Conservation (phyloP, 345 rosid species). For the Gossypium raimondii region DNA sequence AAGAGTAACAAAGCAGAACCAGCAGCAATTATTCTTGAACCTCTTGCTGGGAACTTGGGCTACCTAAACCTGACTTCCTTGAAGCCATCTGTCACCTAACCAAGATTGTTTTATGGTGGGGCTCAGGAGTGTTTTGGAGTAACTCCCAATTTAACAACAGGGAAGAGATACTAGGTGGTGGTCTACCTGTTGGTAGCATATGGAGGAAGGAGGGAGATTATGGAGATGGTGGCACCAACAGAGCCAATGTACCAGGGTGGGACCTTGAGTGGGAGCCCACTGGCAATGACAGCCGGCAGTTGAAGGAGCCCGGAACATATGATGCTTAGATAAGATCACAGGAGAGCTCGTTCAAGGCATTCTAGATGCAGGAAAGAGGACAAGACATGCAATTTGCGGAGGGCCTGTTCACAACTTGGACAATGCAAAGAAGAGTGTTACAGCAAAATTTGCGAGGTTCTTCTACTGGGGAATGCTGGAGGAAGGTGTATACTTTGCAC, state of each 20-base stretch:
- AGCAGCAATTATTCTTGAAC: slow-evolving; percentile 80
- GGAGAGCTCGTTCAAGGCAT: slow-evolving; percentile 65
- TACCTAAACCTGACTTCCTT: slow-evolving; percentile 72
- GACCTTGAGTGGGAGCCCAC: slow-evolving; percentile 88
- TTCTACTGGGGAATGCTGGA: slow-evolving; percentile 74
- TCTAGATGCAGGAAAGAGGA: slow-evolving; percentile 68
- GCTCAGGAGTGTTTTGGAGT: slow-evolving; percentile 82
- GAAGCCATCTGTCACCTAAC: slow-evolving; percentile 48
- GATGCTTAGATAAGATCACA: slow-evolving; percentile 69
- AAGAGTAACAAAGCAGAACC: slow-evolving; percentile 64
- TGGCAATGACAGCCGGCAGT: slow-evolving; percentile 94
- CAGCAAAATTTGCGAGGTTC: slow-evolving; percentile 74
- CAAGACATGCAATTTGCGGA: slow-evolving; percentile 85
- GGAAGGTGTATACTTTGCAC: slow-evolving; percentile 95
- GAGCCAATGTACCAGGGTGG: slow-evolving; percentile 99
- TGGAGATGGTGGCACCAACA: slow-evolving; percentile 98
- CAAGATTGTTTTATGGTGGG: slow-evolving; percentile 83
- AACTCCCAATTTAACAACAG: slow-evolving; percentile 74
- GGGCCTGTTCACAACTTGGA: slow-evolving; percentile 76
- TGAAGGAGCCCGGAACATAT: slow-evolving; percentile 70
- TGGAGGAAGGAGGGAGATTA: slow-evolving; percentile 87
- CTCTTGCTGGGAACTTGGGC: slow-evolving; percentile 88
- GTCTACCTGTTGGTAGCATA: slow-evolving; percentile 94
- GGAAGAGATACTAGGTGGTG: slow-evolving; percentile 89
- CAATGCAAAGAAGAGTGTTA: slow-evolving; percentile 81